Percentiles rank a stretch among this genome's conserved stretches.
Conservation (phyloP, 2,329 filamentous ascomycete species). For the Botrytis elliptica region DNA sequence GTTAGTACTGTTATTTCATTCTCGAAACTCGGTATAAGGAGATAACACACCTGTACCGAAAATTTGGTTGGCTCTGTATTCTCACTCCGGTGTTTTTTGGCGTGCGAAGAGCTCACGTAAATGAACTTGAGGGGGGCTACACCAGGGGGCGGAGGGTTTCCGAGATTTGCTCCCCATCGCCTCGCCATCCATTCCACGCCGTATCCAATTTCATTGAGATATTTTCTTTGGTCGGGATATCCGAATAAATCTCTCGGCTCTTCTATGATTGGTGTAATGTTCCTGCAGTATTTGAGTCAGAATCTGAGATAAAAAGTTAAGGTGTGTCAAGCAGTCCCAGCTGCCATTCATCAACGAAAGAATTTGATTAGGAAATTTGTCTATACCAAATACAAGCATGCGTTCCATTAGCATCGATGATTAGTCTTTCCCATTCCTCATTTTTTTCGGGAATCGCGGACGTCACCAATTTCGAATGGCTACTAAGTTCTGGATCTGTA, state of each 20-base stretch:
- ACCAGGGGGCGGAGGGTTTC: too few relatives aligned
- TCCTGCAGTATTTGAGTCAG: too few relatives aligned
- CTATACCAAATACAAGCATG: neutral
- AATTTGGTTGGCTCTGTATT: neutral
- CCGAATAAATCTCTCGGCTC: accelerated
- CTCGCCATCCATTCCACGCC: too few relatives aligned
- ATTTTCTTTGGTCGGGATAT: too few relatives aligned
- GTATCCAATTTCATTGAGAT: too few relatives aligned
- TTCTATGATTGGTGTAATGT: too few relatives aligned
- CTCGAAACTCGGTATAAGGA: neutral
- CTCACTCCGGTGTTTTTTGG: accelerated
- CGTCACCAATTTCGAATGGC: neutral
- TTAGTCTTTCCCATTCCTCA: neutral
- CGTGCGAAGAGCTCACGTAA: neutral
- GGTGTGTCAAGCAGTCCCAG: too few relatives aligned
- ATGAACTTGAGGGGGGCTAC: too few relatives aligned
- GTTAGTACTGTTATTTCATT: neutral
- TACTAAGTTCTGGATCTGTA: neutral
- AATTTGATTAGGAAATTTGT: neutral
- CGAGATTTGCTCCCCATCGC: too few relatives aligned
- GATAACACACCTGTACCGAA: neutral
- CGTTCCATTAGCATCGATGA: neutral
- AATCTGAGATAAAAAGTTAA: too few relatives aligned
- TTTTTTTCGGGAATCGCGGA: neutral
- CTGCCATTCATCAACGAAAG: neutral